Base-by-base conservation (phyloP, 2,329 filamentous ascomycete genomes). In the Trichoderma sp. region DNA sequence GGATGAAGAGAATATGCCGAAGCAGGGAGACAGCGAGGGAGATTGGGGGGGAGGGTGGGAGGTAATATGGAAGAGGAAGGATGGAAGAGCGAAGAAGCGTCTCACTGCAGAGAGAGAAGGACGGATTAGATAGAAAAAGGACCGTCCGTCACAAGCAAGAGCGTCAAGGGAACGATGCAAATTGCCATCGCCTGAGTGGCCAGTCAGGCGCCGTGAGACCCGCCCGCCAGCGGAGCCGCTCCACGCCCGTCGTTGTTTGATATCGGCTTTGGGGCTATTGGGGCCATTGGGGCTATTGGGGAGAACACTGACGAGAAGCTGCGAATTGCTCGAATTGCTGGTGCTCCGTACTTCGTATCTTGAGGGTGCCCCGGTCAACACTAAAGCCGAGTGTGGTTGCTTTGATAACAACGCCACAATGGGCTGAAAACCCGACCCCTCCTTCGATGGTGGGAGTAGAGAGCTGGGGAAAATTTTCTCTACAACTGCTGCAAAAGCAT, bases 101-200 rank as follows among this genome's bases (percentile, higher is more conserved):
- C 54, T 57, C 54, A 48, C 52, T 12, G 17, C 25, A 22, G 52
- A 32, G 37, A 22, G 35, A 29, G 35, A 58, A 39, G 25, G 22
- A 59, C 29, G 27, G 52, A 32, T 34, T 34, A 34, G 54, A 37
- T n/a, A n/a, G n/a, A 58, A 52, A 63, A 37, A 50, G 25, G 54
- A 13, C 48, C 50, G n/a, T 54, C 61, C 34, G 35, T 45, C 64
- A 25, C 64, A 67, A 57, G 29, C 27, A 27, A 48, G 15, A 22
- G 29, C 29, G 60, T 54, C 25, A 25, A 15, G 53, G 32, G 53
- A 68, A 67, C 64, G 58, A 64, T 64, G 64, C 61, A 72, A 71
- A 70, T 71, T 70, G 66, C 64, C 58, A 68, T 67, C 52, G 17
- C 39, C 64, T 71, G 65, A 71, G 52, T 71, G 70, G 70, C 60